Base-by-base conservation (phyloP, 73 alveolate genomes). In the Durusdinium trenchii region DNA sequence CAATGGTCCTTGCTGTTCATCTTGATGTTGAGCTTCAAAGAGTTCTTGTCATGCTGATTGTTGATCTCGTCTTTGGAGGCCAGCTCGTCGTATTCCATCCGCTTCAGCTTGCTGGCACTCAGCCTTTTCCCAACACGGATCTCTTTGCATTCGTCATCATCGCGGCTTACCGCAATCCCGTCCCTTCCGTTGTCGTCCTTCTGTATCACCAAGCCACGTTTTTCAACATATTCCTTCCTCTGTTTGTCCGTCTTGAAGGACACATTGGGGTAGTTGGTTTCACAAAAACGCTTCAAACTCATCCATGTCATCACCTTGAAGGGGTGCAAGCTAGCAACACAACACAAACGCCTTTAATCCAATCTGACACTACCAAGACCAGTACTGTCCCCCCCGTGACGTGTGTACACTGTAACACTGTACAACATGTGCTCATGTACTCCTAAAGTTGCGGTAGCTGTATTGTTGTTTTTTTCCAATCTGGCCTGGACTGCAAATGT, bases 101-200 rank as follows among this genome's bases (percentile, higher is more conserved):
- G 69, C 60, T 48, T 45, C 32, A 81, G 4, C 30, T 81, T 81
- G 10, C 32, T 2, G 6, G 91, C 91, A 26, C 46, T 26, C 1
- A 81, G 91, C 45, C 62, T 16, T 35, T 81, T 81, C 10, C 91
- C 91, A 14, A 81, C 46, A 30, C 67, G 64, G 43, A 81, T 81
- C 4, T 81, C 91, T 35, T 81, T 81, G 46, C 43, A 35, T 16
- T 81, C 91, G 42, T 23, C 42, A 3, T 50, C 83, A 6, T 71
- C 83, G 9, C 30, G 42, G n/a, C 67, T 45, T 0, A 32, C 46
- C 3, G 91, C 91, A 0, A 81, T 43, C 6, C 94, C 94, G 20
- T 83, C 94, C 0, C 4, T 7, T 1, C 94, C 94, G 6, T 50
- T 12, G 26, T 83, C 94, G 45, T 83, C 94, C 35, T 83, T 83